Base-by-base conservation (phyloP, 2,329 filamentous ascomycete genomes). In the Beauveria varroae region DNA sequence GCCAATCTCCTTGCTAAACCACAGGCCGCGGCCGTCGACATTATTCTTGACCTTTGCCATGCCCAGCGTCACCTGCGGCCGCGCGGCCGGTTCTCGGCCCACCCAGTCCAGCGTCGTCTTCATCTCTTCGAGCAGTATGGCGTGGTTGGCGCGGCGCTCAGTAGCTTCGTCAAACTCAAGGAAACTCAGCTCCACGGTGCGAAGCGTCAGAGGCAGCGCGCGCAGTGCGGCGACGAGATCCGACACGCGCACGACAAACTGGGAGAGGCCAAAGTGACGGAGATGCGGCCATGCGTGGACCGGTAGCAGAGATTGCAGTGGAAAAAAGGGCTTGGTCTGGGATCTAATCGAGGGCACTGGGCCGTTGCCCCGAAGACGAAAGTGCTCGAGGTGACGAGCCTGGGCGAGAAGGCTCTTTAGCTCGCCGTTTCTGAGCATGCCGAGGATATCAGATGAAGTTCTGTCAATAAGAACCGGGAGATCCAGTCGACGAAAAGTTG, bases 141-240 rank as follows among this genome's bases (percentile, higher is more conserved):
- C 12, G 34, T 58, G 46, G 18, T 22, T 24, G 5, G 26, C 22
- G 18, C 52, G 24, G 5, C 40, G 24, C 28, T 7, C 22, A 68
- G 10, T n/a, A 9, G 5, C 9, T 3, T 24, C 22, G n/a, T 16
- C 1, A 26, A 74, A 74, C 3, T 9, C 10, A 1, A 75, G 63
- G 14, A 69, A 71, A 50, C 71, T 75, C 6, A 77, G 64, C 30
- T 76, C 68, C 0, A 75, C 62, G 1, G 70, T 71, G 10, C 66
- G 64, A 1, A 75, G 24, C 0, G 69, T 70, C 0, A 24, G 8
- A 3, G 71, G 72, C 0, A 77, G 55, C 0, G 53, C 58, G 1
- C 52, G 44, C 16, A 76, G 68, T 1, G 74, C 56, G 0, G 64
- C 59, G 9, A 75, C 51, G 0, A 74, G 34, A 40, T 73, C 69